Evolutionary conservation across 2,329 filamentous ascomycete genomes (phyloP).

Genomic region (Cladosporium sp.): DNA sequence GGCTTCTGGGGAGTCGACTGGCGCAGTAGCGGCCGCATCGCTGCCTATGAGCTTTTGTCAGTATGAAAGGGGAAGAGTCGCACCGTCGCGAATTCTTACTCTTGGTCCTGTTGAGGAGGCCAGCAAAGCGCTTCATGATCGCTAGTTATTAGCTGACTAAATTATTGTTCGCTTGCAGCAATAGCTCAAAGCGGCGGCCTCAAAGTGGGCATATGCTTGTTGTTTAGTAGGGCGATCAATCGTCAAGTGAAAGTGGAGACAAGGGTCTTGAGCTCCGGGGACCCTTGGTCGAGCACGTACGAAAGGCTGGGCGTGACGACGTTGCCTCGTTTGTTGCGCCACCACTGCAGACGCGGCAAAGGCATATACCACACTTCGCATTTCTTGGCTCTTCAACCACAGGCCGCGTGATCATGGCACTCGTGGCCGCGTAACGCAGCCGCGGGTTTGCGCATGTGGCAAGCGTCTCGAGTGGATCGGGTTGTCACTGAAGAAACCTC

Average conservation of each 20-base stretch:
- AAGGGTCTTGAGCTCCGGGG: neutral
- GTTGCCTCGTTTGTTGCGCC: neutral
- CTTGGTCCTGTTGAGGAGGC: slow-evolving; percentile 17
- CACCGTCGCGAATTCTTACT: slow-evolving; percentile 2
- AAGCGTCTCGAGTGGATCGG: too few relatives aligned
- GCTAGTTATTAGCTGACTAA: neutral
- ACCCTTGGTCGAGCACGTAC: too few relatives aligned
- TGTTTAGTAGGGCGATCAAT: slow-evolving; percentile 1
- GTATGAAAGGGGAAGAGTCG: neutral
- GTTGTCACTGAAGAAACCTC: too few relatives aligned
- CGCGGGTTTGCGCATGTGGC: neutral
- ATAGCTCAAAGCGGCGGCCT: neutral
- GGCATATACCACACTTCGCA: neutral
- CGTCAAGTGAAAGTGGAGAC: neutral
- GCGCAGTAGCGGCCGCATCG: neutral
- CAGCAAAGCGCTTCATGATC: slow-evolving; percentile 17
- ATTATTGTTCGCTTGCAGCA: neutral
- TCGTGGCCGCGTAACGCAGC: neutral
- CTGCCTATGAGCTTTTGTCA: neutral
- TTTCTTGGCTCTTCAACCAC: neutral
- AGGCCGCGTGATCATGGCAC: neutral
- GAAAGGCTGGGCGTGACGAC: neutral
- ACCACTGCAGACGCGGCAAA: neutral
- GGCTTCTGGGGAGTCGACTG: slow-evolving; percentile 57
- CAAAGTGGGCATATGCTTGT: neutral